Conservation (phyloP, 805 yeast species). For the Wickerhamiella qilinensis region DNA sequence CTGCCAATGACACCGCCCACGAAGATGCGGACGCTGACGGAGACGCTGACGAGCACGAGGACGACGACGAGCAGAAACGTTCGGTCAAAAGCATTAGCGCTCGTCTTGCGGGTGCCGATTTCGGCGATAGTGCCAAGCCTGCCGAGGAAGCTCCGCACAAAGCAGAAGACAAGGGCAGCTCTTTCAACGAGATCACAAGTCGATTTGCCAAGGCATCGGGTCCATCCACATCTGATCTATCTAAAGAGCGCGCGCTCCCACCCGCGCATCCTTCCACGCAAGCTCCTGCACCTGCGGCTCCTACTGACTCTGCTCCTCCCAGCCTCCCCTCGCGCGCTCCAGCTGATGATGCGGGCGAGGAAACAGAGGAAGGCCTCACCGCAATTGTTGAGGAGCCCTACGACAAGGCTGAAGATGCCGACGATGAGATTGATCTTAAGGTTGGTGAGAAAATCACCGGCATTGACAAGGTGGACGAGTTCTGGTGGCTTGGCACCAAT, state of each 20-base stretch:
- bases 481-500: slow-evolving; percentile 85
- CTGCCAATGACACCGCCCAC: slow-evolving; percentile 1
- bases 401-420: slow-evolving; percentile 62
- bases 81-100: slow-evolving; percentile 11
- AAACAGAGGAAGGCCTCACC: slow-evolving; percentile 16
- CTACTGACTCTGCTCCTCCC: slow-evolving; percentile 13
- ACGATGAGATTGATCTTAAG: slow-evolving; percentile 49
- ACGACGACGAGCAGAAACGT: slow-evolving; percentile 6
- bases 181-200: slow-evolving; percentile 18
- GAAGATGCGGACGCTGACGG: neutral
- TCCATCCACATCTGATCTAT: slow-evolving; percentile 6
- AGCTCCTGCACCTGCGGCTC: slow-evolving; percentile 15
- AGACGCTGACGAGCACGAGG: slow-evolving; percentile 6
- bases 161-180: neutral
- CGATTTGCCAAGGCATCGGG: slow-evolving; percentile 13
- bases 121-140: slow-evolving; percentile 6
- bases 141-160: slow-evolving; percentile 9
- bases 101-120: slow-evolving; percentile 5
- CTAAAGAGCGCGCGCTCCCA: slow-evolving; percentile 13
- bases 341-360: slow-evolving; percentile 3
- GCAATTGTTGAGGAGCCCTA: slow-evolving; percentile 59
- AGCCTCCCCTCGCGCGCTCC: slow-evolving; percentile 10
- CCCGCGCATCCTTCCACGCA: slow-evolving; percentile 10
- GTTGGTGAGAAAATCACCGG: slow-evolving; percentile 55
- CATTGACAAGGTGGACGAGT: slow-evolving; percentile 56